These are phyloP conservation scores for Macrophomina tecta DNA, from an alignment of 2,329 filamentous ascomycete genomes.

Conservation along the genomic window DNA sequence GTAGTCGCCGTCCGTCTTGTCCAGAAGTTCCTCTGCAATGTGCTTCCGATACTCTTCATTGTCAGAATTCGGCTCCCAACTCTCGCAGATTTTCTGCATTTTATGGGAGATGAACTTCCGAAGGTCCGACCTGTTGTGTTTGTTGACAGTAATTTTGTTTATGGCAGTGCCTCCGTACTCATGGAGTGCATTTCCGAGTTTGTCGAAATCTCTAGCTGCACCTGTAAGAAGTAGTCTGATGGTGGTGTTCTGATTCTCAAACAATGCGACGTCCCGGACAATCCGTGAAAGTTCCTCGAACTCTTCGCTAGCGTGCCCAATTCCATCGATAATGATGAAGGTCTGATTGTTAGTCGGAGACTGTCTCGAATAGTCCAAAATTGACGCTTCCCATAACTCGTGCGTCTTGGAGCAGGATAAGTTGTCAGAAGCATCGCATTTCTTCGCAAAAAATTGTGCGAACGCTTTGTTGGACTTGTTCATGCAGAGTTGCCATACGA, in stretches of 20 bases:
- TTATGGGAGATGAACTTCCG: not conserved
- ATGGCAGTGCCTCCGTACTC: not conserved
- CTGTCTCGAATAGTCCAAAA: not conserved
- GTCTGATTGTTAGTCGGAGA: not conserved
- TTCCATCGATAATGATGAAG: slow-evolving; percentile 11
- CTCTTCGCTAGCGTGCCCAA: slow-evolving; percentile 6
- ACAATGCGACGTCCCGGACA: not conserved
- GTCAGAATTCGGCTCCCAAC: not conserved
- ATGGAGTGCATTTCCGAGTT: not conserved
- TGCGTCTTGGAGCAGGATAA: not conserved
- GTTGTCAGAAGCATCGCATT: not conserved
- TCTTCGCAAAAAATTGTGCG: not conserved
- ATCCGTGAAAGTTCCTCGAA: not conserved
- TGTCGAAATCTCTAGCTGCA: not conserved
- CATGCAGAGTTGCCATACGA: not conserved
- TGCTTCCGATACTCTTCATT: not conserved
- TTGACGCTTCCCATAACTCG: not conserved
- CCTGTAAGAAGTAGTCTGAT: slow-evolving; percentile 1
- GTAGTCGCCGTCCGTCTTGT: not conserved
- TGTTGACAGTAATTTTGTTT: not conserved
- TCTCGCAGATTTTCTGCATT: not conserved
- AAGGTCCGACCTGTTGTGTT: not conserved
- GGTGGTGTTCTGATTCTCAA: not conserved
- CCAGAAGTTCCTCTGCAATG: not conserved
- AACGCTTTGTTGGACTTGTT: slow-evolving; percentile 2